Evolutionary conservation across 139 green algal species (phyloP).

Genomic region (Volvox africanus): DNA sequence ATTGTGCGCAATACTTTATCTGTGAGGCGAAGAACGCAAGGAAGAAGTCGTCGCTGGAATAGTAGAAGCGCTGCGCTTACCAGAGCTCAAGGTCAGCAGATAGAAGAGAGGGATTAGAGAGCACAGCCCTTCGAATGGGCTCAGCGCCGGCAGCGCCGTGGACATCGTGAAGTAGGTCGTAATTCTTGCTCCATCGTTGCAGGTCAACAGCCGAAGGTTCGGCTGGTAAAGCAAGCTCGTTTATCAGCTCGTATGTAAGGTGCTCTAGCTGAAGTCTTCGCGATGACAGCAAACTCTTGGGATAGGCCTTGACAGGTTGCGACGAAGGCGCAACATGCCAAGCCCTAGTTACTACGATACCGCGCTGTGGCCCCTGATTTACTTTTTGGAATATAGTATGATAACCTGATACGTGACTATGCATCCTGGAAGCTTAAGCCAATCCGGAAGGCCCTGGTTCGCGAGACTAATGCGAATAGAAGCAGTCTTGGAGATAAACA

Average conservation of each 20-base stretch:
- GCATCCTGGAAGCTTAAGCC: no score
- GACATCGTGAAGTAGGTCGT: not conserved
- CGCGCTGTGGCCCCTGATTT: not conserved
- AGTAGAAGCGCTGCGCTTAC: not conserved
- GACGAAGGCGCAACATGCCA: not conserved
- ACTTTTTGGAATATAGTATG: not conserved
- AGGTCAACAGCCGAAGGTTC: not conserved
- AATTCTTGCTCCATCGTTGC: not conserved
- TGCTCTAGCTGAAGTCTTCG: conserved; percentile 3
- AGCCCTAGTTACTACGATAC: not conserved
- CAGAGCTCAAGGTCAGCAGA: conserved; percentile 9
- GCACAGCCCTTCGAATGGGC: not conserved
- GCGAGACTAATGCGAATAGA: no score
- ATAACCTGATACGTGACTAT: not conserved
- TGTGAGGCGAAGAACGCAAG: not conserved
- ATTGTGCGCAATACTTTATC: no score
- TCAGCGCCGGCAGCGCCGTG: not conserved
- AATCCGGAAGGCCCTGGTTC: no score
- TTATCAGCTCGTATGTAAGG: conserved; percentile 7
- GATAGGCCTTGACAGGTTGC: not conserved
- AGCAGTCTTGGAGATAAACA: no score
- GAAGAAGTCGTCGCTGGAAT: not conserved
- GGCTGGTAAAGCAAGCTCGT: not conserved
- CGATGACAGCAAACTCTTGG: not conserved
- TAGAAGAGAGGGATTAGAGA: not conserved